Percentiles rank a stretch among this genome's conserved stretches.
Evolutionary conservation across 2,329 filamentous ascomycete species (phyloP).

Genomic region (Hypocreales sp.): DNA sequence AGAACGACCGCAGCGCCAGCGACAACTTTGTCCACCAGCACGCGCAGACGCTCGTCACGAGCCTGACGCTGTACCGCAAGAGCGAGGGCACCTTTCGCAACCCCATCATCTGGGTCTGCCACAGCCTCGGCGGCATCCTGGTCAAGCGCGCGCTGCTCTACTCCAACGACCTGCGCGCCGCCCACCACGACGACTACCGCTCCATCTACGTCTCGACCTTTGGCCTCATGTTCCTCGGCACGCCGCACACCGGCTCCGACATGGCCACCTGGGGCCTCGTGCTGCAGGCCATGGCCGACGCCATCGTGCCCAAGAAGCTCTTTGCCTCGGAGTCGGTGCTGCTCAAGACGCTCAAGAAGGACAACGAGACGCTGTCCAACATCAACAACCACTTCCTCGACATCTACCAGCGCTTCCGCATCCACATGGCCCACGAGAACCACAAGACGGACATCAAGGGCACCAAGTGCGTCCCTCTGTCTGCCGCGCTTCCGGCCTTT

Average conservation of each 20-base stretch:
- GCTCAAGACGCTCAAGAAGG: slow-evolving; percentile 53
- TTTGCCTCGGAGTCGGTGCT: slow-evolving; percentile 54
- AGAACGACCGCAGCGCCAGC: slow-evolving; percentile 37
- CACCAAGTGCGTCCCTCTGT: slow-evolving; percentile 26
- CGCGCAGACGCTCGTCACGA: slow-evolving; percentile 51
- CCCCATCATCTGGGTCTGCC: slow-evolving; percentile 63
- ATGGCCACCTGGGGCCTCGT: slow-evolving; percentile 52
- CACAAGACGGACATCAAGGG: slow-evolving; percentile 55
- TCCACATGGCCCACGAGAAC: slow-evolving; percentile 66
- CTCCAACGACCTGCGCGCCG: slow-evolving; percentile 43
- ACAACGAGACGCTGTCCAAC: slow-evolving; percentile 59
- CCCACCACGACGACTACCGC: slow-evolving; percentile 46
- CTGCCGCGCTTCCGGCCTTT: neutral
- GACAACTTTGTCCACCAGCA: slow-evolving; percentile 56
- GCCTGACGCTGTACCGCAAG: slow-evolving; percentile 46
- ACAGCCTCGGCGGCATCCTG: slow-evolving; percentile 59
- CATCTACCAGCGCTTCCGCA: slow-evolving; percentile 53
- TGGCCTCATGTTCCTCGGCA: slow-evolving; percentile 62
- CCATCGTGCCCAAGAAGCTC: slow-evolving; percentile 47
- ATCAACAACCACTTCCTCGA: slow-evolving; percentile 62
- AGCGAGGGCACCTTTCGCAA: slow-evolving; percentile 38
- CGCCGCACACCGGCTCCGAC: slow-evolving; percentile 57
- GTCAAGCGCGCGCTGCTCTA: slow-evolving; percentile 56
- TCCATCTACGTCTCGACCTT: slow-evolving; percentile 63
- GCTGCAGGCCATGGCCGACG: slow-evolving; percentile 51